phyloP scores from a whole-genome alignment of 2,329 filamentous ascomycete species.

The Fusarium heterosporum region DNA sequence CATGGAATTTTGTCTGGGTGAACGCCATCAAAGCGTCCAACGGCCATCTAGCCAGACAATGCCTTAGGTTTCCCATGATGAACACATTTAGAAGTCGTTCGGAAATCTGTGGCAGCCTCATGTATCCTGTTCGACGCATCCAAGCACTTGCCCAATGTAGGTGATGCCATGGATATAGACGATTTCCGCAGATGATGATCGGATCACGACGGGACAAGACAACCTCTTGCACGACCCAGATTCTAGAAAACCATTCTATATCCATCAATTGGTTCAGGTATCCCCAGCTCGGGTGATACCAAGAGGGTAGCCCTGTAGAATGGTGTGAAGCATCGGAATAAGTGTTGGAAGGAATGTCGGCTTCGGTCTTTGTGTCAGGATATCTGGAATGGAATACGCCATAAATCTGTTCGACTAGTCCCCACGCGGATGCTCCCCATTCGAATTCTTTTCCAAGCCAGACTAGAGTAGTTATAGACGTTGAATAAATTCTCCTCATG shows the following conservation, averaged over 20 bases:
- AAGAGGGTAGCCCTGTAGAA: neutral
- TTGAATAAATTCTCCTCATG: neutral
- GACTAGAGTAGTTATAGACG: neutral
- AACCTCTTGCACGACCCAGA: constrained; percentile 2
- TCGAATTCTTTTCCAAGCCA: neutral
- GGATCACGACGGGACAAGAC: neutral
- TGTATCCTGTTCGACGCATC: neutral
- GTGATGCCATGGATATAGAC: neutral
- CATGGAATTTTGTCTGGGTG: constrained; percentile 5
- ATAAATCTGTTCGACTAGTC: neutral
- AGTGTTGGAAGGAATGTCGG: neutral
- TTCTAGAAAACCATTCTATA: neutral
- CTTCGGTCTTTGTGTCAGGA: neutral
- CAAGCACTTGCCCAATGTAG: neutral
- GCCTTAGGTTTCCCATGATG: neutral
- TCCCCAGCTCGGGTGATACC: neutral
- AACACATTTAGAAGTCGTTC: neutral
- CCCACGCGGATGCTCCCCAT: neutral
- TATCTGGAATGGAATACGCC: fast-evolving
- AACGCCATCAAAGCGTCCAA: constrained; percentile 9
- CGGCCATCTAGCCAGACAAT: neutral
- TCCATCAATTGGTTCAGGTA: neutral
- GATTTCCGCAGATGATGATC: neutral
- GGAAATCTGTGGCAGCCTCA: neutral
- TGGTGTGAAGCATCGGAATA: neutral